A percentile compares a stretch with the other conserved stretches of the same genome.
These are phyloP conservation scores for Boechera stricta DNA, from an alignment of 345 rosid genomes.

Conservation along the genomic window DNA sequence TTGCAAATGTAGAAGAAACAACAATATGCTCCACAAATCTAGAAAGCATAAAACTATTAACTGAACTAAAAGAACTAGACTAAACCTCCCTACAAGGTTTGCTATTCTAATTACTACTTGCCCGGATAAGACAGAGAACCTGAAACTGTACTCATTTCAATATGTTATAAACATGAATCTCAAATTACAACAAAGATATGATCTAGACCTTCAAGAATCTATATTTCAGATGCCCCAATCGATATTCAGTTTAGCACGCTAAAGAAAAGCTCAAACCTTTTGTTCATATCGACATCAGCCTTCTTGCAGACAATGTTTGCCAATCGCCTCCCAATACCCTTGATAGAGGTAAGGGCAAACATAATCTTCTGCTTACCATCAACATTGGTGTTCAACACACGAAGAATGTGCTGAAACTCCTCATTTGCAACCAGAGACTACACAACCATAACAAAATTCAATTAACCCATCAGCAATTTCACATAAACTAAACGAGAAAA, in stretches of 20 bases:
- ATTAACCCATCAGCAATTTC: background rate
- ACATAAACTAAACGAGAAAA: background rate
- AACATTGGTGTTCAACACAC: constrained; percentile 87
- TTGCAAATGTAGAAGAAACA: background rate
- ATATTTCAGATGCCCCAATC: background rate
- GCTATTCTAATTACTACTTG: background rate
- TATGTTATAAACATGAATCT: background rate
- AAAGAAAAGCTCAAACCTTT: constrained; percentile 50
- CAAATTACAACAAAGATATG: background rate
- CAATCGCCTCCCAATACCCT: constrained; percentile 85
- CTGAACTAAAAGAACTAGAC: background rate
- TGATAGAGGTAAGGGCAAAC: constrained; percentile 92
- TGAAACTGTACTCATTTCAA: background rate
- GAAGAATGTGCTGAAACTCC: constrained; percentile 90
- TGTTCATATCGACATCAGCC: constrained; percentile 91
- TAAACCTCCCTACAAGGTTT: background rate
- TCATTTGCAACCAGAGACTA: constrained; percentile 88
- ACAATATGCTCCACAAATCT: background rate
- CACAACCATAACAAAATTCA: constrained; percentile 4
- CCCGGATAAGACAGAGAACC: background rate
- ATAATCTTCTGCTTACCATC: constrained; percentile 89
- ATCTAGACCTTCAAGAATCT: background rate
- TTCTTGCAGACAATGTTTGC: constrained; percentile 95
- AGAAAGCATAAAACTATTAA: background rate
- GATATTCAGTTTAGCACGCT: background rate